Base-by-base conservation (phyloP, 2,329 filamentous ascomycete species). In the Trichoderma hamatum region DNA sequence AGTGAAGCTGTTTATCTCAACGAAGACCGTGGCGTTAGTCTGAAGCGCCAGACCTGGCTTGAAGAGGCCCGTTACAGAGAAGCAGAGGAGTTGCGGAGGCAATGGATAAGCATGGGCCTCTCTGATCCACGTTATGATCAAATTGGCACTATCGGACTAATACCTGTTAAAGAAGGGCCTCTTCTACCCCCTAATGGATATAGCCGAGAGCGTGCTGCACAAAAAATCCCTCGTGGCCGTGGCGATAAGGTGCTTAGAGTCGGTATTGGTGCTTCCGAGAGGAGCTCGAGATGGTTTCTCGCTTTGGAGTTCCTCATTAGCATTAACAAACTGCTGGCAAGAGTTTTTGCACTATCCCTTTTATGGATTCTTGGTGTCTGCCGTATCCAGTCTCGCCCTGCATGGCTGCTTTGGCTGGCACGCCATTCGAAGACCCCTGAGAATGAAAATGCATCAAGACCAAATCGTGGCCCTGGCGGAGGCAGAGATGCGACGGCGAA, bases 1-100 rank as follows among this genome's bases (percentile, higher is more conserved):
- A 97, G 93, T 74, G 94, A 98, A 79, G 95, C 95, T 3, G 96
- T 98, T 0, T 98, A 97, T 76, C 83, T 99, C 13, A 97, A 97
- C 71, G 95, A 98, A 79, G 95, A 95, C 56, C 88, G 88, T 51
- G 86, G 86, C 1, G 89, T 98, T 63, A 90, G 88, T 70, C 83
- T 97, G 2, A 89, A 89, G 72, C 84, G 86, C 43, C 90, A 90
- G 80, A 97, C 96, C 0, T 99, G 96, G 95, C 83, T 98, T 3
- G 96, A 99, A 76, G 92, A 95, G 74, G 92, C 97, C 72, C 87
- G 94, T 6, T 84, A 95, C 11, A 86, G 89, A 55, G 93, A 98
- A 75, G 84, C 97, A 3, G 89, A 96, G 73, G 82, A 85, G 69
- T 73, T 88, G 46, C 82, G 84, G 46, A 83, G 83, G 74, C 84